A percentile compares a stretch with the other conserved stretches of the same genome.
Conservation (phyloP, 2,329 filamentous ascomycete species). For the Orbilia brochopaga region DNA sequence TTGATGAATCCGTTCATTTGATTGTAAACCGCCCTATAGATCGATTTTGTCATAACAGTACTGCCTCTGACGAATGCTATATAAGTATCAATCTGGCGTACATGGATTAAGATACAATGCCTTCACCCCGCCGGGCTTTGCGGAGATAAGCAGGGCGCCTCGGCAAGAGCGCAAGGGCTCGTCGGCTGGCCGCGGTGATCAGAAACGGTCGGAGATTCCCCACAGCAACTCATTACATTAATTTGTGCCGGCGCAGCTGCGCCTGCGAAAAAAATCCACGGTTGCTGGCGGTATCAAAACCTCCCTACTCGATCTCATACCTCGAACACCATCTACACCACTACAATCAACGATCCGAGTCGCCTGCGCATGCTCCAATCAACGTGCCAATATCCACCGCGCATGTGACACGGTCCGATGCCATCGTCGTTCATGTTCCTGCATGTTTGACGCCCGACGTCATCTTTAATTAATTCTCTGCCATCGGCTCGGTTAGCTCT, state of each 20-base stretch:
- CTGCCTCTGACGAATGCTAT: too few species aligned
- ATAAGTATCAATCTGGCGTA: too few species aligned
- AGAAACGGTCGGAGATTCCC: constrained; percentile 6
- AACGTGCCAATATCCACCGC: not conserved
- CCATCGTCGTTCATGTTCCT: too few species aligned
- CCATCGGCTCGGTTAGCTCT: constrained; percentile 18
- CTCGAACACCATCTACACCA: not conserved
- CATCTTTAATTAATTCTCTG: constrained; percentile 12
- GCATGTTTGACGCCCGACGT: constrained; percentile 6
- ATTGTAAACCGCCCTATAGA: too few species aligned
- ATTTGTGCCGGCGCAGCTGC: not conserved
- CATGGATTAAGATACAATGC: too few species aligned
- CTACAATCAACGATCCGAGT: not conserved
- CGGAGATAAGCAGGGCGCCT: not conserved
- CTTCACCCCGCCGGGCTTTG: not conserved
- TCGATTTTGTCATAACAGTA: too few species aligned
- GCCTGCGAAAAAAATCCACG: not conserved
- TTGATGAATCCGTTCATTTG: too few species aligned
- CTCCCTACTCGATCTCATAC: not conserved
- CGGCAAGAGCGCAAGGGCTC: not conserved
- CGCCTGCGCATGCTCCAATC: not conserved
- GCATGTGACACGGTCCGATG: constrained; percentile 14
- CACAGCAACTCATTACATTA: not conserved
- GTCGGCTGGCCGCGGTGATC: constrained; percentile 6
- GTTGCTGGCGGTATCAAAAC: not conserved